Evolutionary conservation across 306 rosid genomes (phyloP).

Genomic region (Gleditsia sinensis): DNA sequence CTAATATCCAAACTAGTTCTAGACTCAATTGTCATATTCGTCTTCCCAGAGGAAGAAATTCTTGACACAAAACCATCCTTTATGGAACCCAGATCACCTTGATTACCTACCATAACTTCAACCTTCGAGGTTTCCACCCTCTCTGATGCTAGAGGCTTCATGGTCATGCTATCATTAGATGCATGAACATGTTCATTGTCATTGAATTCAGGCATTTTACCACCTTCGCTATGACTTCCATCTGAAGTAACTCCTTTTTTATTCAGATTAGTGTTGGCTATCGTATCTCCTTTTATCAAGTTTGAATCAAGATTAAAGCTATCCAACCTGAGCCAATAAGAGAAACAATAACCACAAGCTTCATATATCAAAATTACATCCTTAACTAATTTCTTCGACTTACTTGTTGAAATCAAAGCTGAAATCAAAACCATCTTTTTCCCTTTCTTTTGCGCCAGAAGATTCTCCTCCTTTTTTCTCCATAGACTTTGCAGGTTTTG

Average conservation of each 20-base stretch:
- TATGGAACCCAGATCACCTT: slow-evolving; percentile 41
- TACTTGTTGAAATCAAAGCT: slow-evolving; percentile 85
- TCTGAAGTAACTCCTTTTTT: slow-evolving; percentile 48
- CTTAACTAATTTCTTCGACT: slow-evolving; percentile 39
- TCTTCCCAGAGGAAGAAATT: slow-evolving; percentile 36
- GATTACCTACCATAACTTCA: slow-evolving; percentile 42
- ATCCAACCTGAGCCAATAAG: slow-evolving; percentile 56
- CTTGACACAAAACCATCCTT: slow-evolving; percentile 43
- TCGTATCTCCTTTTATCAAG: slow-evolving; percentile 46
- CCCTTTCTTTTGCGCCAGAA: slow-evolving; percentile 58
- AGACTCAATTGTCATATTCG: slow-evolving; percentile 32
- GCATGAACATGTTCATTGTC: slow-evolving; percentile 39
- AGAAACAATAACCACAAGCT: slow-evolving; percentile 16
- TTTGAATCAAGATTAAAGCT: slow-evolving; percentile 63
- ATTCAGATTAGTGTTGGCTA: slow-evolving; percentile 39
- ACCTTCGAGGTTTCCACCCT: slow-evolving; percentile 36
- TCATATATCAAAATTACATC: neutral
- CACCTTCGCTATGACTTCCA: slow-evolving; percentile 41
- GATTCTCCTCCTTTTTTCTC: slow-evolving; percentile 57
- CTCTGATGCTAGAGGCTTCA: slow-evolving; percentile 48
- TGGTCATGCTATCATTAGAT: slow-evolving; percentile 36
- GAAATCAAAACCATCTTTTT: slow-evolving; percentile 58
- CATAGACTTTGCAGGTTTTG: slow-evolving; percentile 51
- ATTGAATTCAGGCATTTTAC: slow-evolving; percentile 38
- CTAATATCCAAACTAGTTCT: slow-evolving; percentile 35